These are phyloP conservation scores for Orbilia quercus DNA, from an alignment of 2,329 filamentous ascomycete species.

Conservation along the genomic window DNA sequence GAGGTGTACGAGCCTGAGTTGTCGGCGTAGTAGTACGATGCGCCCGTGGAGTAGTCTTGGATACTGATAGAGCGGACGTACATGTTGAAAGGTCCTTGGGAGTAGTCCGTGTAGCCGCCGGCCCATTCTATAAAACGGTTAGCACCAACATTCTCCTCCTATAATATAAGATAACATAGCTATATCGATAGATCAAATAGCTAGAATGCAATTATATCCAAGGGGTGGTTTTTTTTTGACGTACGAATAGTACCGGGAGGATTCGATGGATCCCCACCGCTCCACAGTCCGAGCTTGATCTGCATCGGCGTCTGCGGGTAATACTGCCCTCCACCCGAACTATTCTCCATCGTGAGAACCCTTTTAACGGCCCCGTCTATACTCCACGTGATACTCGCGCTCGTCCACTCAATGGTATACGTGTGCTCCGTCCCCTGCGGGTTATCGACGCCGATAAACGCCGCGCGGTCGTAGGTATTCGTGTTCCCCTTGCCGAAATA, in stretches of 20 bases:
- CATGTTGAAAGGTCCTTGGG: constrained; percentile 86
- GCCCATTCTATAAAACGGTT: constrained; percentile 75
- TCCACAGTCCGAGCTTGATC: constrained; percentile 91
- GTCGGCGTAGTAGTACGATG: constrained; percentile 83
- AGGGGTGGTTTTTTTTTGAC: constrained; percentile 58
- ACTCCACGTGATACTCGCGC: constrained; percentile 84
- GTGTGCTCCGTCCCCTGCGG: constrained; percentile 83
- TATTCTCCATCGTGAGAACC: constrained; percentile 76
- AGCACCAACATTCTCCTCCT: constrained; percentile 4
- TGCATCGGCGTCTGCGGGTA: constrained; percentile 98
- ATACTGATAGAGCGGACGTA: constrained; percentile 78
- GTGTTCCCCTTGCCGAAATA: constrained; percentile 96
- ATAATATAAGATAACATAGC: constrained; percentile 20
- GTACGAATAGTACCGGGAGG: constrained; percentile 78
- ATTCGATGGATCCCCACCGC: constrained; percentile 86
- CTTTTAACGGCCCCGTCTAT: constrained; percentile 82
- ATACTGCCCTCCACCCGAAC: constrained; percentile 56
- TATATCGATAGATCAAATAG: too few species aligned
- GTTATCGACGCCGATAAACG: constrained; percentile 75
- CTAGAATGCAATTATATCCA: too few species aligned
- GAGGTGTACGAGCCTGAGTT: constrained; percentile 81
- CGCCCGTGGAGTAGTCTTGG: constrained; percentile 92
- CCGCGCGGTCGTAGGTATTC: constrained; percentile 84
- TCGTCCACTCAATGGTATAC: constrained; percentile 92
- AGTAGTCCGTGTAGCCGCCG: constrained; percentile 84